Evolutionary conservation across 306 rosid genomes (phyloP).

Genomic region (Dalbergia oliveri): DNA sequence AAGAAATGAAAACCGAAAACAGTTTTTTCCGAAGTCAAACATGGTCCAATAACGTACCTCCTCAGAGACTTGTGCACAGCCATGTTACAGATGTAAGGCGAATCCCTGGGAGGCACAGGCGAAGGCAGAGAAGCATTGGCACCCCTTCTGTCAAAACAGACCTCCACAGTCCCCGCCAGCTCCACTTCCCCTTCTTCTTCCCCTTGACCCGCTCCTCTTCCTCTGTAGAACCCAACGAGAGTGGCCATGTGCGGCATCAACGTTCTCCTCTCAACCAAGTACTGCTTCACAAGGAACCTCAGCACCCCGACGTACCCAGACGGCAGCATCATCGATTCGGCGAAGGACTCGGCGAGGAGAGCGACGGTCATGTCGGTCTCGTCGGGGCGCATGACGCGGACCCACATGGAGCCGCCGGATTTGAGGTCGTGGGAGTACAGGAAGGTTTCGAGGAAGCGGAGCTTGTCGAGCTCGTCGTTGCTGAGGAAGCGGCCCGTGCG

Average conservation of each 20-base stretch:
- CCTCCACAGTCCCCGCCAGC: slow-evolving; percentile 93
- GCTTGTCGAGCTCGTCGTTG: slow-evolving; percentile 65
- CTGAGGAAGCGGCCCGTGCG: slow-evolving; percentile 70
- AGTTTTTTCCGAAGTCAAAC: no score
- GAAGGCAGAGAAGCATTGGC: slow-evolving; percentile 80
- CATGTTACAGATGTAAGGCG: slow-evolving; percentile 86
- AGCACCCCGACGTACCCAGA: slow-evolving; percentile 63
- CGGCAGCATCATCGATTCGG: slow-evolving; percentile 79
- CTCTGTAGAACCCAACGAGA: slow-evolving; percentile 76
- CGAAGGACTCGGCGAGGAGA: slow-evolving; percentile 81
- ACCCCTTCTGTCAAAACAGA: slow-evolving; percentile 73
- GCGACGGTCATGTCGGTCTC: slow-evolving; percentile 66
- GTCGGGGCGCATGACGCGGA: slow-evolving; percentile 77
- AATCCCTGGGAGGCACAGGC: slow-evolving; percentile 78
- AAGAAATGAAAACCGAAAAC: no score
- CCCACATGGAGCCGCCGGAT: slow-evolving; percentile 81
- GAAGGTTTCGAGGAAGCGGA: slow-evolving; percentile 65
- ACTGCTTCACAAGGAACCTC: slow-evolving; percentile 74
- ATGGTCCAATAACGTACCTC: slow-evolving; percentile 52
- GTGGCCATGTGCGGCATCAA: slow-evolving; percentile 82
- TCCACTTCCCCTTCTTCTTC: slow-evolving; percentile 38
- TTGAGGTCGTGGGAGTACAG: slow-evolving; percentile 60
- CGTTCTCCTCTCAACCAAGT: slow-evolving; percentile 69
- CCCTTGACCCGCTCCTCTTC: slow-evolving; percentile 13
- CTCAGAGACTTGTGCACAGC: slow-evolving; percentile 66